Base-by-base conservation (phyloP, 1,284 basidiomycete genomes). In the Naganishia liquefaciens region DNA sequence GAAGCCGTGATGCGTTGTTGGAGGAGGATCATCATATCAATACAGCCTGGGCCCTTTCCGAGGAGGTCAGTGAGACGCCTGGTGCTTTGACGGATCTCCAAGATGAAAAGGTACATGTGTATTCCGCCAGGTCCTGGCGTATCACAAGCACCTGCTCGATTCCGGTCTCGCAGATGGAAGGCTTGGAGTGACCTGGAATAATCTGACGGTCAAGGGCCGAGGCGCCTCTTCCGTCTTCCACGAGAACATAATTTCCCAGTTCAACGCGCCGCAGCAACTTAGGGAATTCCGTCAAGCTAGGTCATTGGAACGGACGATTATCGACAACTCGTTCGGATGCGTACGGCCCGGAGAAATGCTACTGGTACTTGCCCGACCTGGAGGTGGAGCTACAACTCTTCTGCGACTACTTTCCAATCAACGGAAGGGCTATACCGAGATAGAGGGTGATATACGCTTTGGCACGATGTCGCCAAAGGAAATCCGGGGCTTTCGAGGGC, bases 291-390 rank as follows among this genome's bases (percentile, higher is more conserved):
- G 51, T 53, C 51, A 39, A 23, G 51, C 51, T 28, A n/a, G 51
- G 6, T 53, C 33, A 3, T 13, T 53, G 28, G 21, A 37, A 39
- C 28, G 51, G 3, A 53, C n/a, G 5, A 53, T 53, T 33, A 53
- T 53, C 13, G 33, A 53, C 30, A 33, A 53, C 17, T 53, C 51
- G 5, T 53, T 53, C 21, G 51, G 51, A 37, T 53, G 51, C 21
- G 51, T 53, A 6, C 51, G 51, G 6, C 51, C 57, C 6, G 57
- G 57, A 5, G 57, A 61, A 5, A 61, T 61, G 57, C 33, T 61
- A 6, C 21, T 61, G 4, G 57, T 61, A 13, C 47, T 61, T 19
- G 57, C 44, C 15, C 23, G 44, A 19, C 57, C 57, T 6, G 57
- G 57, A 49, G 47, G 57, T 19, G 44, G 57, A 5, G 57, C 57